Evolutionary conservation across 2,329 filamentous ascomycete species (phyloP).

Genomic region (Fusarium albosuccineum): DNA sequence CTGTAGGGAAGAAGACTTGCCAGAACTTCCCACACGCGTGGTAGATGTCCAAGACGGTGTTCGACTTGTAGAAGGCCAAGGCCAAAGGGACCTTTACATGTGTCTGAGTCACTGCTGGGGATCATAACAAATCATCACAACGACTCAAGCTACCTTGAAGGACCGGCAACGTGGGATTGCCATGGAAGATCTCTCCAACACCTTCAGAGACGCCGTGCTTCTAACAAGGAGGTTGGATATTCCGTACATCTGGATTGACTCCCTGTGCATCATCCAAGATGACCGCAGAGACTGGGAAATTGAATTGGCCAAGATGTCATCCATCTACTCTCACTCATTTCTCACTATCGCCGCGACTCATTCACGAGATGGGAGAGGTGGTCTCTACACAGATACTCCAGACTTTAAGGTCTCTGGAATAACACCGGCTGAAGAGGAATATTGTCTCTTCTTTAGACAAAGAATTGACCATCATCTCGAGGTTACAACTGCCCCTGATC

Average conservation of each 20-base stretch:
- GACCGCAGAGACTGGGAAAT: slow-evolving; percentile 31
- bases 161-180: slow-evolving; percentile 13
- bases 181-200: slow-evolving; percentile 8
- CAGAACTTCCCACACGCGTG: slow-evolving; percentile 11
- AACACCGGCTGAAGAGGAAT: neutral
- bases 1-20: neutral
- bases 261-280: slow-evolving; percentile 39
- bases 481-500: neutral
- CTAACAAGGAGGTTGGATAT: slow-evolving; percentile 22
- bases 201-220: slow-evolving; percentile 20
- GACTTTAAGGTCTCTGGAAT: slow-evolving; percentile 13
- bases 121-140: neutral
- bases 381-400: slow-evolving; percentile 9
- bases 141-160: slow-evolving; percentile 9
- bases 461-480: slow-evolving; percentile 14
- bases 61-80: neutral
- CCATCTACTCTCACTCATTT: slow-evolving; percentile 34
- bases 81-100: slow-evolving; percentile 4
- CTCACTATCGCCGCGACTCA: slow-evolving; percentile 36
- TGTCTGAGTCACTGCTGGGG: slow-evolving; percentile 24
- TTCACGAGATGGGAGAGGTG: slow-evolving; percentile 17
- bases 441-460: slow-evolving; percentile 11
- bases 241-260: slow-evolving; percentile 39
- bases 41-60: slow-evolving; percentile 2
- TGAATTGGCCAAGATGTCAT: slow-evolving; percentile 37